A percentile compares a stretch with the other conserved stretches of the same genome.
Evolutionary conservation across 2,329 filamentous ascomycete species (phyloP).

Genomic region (Claviceps pazoutovae): DNA sequence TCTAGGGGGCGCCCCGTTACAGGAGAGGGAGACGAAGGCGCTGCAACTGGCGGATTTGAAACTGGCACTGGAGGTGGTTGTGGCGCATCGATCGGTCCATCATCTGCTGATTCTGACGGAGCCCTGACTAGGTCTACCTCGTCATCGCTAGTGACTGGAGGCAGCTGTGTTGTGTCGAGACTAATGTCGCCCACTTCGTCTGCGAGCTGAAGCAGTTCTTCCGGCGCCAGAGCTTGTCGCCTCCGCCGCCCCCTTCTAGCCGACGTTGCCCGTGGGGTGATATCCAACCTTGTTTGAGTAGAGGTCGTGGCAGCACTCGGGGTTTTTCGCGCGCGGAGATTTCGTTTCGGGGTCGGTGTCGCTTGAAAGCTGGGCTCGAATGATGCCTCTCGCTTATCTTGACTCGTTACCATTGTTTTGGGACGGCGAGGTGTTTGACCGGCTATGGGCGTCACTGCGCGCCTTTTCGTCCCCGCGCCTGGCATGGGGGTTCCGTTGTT

Average conservation of each 20-base stretch:
- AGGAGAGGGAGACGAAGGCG: conserved; percentile 4
- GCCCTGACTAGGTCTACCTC: conserved; percentile 17
- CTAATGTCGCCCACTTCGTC: conserved; percentile 11
- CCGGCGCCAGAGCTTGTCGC: conserved; percentile 13
- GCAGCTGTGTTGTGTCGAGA: conserved; percentile 6
- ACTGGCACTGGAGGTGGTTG: background rate
- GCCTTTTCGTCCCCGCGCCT: conserved; percentile 27
- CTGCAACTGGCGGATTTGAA: background rate
- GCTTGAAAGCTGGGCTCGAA: conserved; percentile 12
- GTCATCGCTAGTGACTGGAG: conserved; percentile 12
- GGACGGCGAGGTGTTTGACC: conserved; percentile 20
- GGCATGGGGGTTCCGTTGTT: conserved; percentile 39
- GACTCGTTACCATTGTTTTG: conserved; percentile 17
- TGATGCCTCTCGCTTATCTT: conserved; percentile 14
- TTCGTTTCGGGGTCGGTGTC: conserved; percentile 19
- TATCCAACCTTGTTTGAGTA: conserved; percentile 12
- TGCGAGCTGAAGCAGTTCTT: conserved; percentile 14
- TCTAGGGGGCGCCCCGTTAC: conserved; percentile 7
- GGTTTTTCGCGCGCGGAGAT: conserved; percentile 16
- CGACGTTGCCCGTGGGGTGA: conserved; percentile 7
- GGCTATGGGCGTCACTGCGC: conserved; percentile 29
- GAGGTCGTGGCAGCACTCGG: conserved; percentile 6
- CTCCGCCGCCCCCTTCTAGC: conserved; percentile 9
- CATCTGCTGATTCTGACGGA: conserved; percentile 10
- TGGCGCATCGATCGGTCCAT: background rate